Evolutionary conservation across 176 grass and related monocot species (phyloP), one percentile per base, ranked within the genome.

Genomic region (Pharus latifolius): DNA sequence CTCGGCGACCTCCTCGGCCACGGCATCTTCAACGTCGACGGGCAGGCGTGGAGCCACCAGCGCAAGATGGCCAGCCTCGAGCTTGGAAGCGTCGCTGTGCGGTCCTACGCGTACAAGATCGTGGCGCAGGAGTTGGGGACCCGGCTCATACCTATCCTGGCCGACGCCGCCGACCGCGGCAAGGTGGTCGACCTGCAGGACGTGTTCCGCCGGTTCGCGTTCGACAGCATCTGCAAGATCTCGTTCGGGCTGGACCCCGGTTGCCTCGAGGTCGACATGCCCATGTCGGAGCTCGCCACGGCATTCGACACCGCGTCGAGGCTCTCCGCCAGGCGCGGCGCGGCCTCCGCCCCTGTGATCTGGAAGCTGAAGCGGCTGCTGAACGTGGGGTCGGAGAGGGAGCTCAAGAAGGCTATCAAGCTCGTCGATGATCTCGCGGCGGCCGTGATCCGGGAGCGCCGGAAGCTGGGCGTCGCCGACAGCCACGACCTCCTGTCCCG

Each of bases 141-240:
- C 10, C 63, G 75, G 2, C 76, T 96, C 16, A 4, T 91, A 34
- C 92, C 92, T 4, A 12, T 91, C 7, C 57, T 89, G 0, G 37
- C 51, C 26, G 71, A 19, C 10, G 56, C 76, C 24, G 48, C 82
- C 4, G 82, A 78, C 5, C 0, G 0, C 0, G 69, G 20, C 59
- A 11, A 1, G 0, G 42, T 63, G 14, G 3, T 96, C 5, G 91
- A 96, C 59, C 60, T 96, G 14, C 92, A 91, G 80, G 92, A 96
- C 54, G 59, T 92, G 69, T 96, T 96, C 76, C 80, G 92, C 7
- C 67, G 69, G 2, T 96, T 96, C 81, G 72, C 92, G 0, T 96
- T 96, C 69, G 81, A 91, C 44, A 82, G 79, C 83, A 96, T 96
- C 73, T 89, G 92, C 82, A 91, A 83, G 82, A 91, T 96, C 70